Conservation (phyloP, 2,329 filamentous ascomycete species). For the Ascochyta rabiei region DNA sequence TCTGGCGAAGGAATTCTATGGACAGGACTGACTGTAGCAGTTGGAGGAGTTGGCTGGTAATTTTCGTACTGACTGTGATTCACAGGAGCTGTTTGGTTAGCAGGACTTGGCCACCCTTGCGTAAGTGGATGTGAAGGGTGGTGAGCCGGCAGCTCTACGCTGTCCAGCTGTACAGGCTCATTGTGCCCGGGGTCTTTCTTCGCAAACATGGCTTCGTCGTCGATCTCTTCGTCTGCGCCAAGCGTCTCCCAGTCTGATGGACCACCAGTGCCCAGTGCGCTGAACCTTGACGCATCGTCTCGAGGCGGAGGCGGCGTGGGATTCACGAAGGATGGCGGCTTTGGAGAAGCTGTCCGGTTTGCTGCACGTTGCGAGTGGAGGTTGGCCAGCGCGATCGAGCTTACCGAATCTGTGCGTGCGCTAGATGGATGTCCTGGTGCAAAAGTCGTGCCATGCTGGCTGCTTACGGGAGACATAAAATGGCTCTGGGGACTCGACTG, state of each 20-base stretch:
- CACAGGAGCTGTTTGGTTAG: slow-evolving; percentile 25
- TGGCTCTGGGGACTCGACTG: slow-evolving; percentile 38
- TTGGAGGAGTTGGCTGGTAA: slow-evolving; percentile 43
- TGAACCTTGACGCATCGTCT: slow-evolving; percentile 39
- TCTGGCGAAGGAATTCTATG: slow-evolving; percentile 20
- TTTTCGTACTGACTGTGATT: slow-evolving; percentile 25
- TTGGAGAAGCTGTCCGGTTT: slow-evolving; percentile 34
- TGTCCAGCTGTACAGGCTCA: slow-evolving; percentile 29
- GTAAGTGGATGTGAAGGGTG: slow-evolving; percentile 34
- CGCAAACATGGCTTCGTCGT: slow-evolving; percentile 44
- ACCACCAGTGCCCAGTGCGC: slow-evolving; percentile 41
- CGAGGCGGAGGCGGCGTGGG: slow-evolving; percentile 35
- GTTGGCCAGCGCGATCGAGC: slow-evolving; percentile 41
- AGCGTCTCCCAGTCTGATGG: slow-evolving; percentile 50
- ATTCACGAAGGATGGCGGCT: slow-evolving; percentile 22
- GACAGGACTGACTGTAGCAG: slow-evolving; percentile 22
- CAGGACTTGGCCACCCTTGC: slow-evolving; percentile 42
- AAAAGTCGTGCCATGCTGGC: slow-evolving; percentile 36
- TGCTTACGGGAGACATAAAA: slow-evolving; percentile 42
- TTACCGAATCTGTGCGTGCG: slow-evolving; percentile 38
- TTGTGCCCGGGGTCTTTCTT: slow-evolving; percentile 30
- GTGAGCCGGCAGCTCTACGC: slow-evolving; percentile 38
- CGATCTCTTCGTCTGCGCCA: slow-evolving; percentile 40
- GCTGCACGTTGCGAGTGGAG: slow-evolving; percentile 34
- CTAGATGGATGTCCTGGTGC: slow-evolving; percentile 20